Evolutionary conservation across 2,329 filamentous ascomycete genomes (phyloP), one percentile per base, ranked within the genome.

Genomic region (Colletotrichum chlorophyti): DNA sequence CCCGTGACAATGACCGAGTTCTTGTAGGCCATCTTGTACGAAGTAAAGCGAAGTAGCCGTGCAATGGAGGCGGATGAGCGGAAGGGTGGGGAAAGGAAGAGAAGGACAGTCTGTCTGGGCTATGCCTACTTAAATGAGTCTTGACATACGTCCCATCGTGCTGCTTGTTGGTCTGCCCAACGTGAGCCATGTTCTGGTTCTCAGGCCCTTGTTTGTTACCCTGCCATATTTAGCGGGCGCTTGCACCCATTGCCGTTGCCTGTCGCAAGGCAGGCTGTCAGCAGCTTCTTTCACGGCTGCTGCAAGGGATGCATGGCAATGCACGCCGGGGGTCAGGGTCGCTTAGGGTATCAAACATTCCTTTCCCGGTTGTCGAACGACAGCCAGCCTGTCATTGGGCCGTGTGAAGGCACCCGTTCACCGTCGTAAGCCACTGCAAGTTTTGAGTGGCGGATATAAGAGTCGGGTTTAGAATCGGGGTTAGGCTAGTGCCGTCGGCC

Each of bases 1-100:
- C 79, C 79, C 1, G 79, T 82, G 27, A 81, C 53, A n/a, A 81
- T 68, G 27, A 74, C 61, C 2, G 69, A 61, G 17, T 42, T 53
- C 51, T 42, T 61, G 57, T 62, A 48, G 10, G 31, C 19, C 45
- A 48, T 48, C 23, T 31, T 32, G 26, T 10, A 40, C 23, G 35
- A 40, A 40, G 35, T 31, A 8, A 31, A 31, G 29, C 14, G n/a
- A n/a, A n/a, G n/a, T n/a, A n/a, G 32, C 32, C 32, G 32, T 35
- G 17, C 32, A 15, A 35, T 35, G 32, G 32, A n/a, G 32, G n/a
- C 17, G 5, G 32, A 14, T 35, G 32, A 15, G 32, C 32, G 32
- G n/a, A n/a, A n/a, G n/a, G n/a, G n/a, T n/a, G 17, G 32, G 10
- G 5, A 35, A 35, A 7, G 32, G 32, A 14, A 35, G 32, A n/a